A percentile compares a stretch with the other conserved stretches of the same genome.
phyloP scores from a whole-genome alignment of 2,329 filamentous ascomycete species.

The Atkinsonella hypoxylon region DNA sequence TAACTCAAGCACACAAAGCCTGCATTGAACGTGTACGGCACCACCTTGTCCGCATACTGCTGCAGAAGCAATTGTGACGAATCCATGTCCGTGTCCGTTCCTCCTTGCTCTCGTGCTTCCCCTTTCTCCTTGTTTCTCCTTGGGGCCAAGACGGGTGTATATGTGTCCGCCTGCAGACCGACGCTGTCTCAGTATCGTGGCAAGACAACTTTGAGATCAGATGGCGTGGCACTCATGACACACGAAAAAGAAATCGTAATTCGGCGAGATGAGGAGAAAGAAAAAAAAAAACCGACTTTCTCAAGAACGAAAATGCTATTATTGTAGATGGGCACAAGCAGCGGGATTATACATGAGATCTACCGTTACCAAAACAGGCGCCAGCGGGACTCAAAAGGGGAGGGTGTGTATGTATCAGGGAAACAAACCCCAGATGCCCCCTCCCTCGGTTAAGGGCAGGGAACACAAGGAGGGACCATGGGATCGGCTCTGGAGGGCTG shows the following conservation, averaged over 20 bases:
- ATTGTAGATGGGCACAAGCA: not conserved
- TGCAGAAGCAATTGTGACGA: constrained; percentile 18
- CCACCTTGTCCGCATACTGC: constrained; percentile 31
- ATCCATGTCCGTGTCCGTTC: not conserved
- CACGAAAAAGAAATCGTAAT: not conserved
- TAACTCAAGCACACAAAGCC: constrained; percentile 63
- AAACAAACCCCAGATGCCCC: not conserved
- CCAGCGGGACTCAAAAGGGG: not conserved
- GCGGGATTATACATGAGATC: not conserved
- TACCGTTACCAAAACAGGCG: not conserved
- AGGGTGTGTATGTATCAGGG: not conserved
- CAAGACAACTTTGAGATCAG: not conserved
- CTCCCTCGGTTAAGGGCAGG: constrained; percentile 1
- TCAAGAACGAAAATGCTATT: not conserved
- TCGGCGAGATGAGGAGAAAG: not conserved
- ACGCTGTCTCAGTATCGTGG: not conserved
- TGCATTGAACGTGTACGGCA: constrained; percentile 37
- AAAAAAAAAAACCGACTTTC: not conserved
- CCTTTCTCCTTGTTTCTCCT: too few relatives aligned
- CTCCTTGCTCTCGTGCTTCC: not conserved
- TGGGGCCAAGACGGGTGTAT: not conserved
- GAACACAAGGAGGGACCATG: not conserved
- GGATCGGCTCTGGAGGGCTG: not conserved
- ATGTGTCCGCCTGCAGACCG: not conserved
- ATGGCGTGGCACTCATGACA: not conserved